These are phyloP conservation scores for Fusarium mexicanum DNA, from an alignment of 2,329 filamentous ascomycete genomes.

Conservation along the genomic window DNA sequence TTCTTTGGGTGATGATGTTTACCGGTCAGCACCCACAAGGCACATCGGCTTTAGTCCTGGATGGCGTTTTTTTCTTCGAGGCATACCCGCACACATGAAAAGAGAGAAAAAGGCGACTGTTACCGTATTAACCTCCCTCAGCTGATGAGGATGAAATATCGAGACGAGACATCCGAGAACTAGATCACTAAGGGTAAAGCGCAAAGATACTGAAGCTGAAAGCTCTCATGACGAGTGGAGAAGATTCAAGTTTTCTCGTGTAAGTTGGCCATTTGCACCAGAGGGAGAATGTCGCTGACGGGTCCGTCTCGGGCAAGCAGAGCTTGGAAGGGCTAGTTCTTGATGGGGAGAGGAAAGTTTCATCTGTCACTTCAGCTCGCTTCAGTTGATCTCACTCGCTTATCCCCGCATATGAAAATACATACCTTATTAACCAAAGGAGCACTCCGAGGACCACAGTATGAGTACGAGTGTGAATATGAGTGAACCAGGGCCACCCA, in stretches of 20 bases:
- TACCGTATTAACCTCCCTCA: conserved; percentile 11
- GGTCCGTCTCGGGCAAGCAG: conserved; percentile 26
- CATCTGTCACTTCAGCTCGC: conserved; percentile 5
- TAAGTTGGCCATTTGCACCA: neutral
- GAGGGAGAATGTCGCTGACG: conserved; percentile 28
- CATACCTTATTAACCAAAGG: neutral
- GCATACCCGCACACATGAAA: conserved; percentile 1
- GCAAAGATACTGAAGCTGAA: neutral
- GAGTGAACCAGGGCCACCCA: neutral
- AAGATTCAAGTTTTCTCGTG: neutral
- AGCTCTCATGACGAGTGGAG: conserved; percentile 10
- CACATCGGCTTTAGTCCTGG: conserved; percentile 5
- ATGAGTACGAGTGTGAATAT: neutral
- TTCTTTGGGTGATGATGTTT: neutral
- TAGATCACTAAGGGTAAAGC: conserved; percentile 15
- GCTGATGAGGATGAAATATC: conserved; percentile 21
- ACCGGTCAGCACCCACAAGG: neutral
- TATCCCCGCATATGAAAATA: conserved; percentile 9
- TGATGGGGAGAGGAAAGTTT: conserved; percentile 18
- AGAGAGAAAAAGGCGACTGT: neutral
- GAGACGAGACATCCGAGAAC: conserved; percentile 10
- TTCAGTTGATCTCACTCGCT: conserved; percentile 2
- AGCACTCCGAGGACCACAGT: neutral
- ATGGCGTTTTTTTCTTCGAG: neutral
- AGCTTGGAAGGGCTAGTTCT: neutral